Conservation (phyloP, 106 monocot species). For the Narthecium ossifragum region DNA sequence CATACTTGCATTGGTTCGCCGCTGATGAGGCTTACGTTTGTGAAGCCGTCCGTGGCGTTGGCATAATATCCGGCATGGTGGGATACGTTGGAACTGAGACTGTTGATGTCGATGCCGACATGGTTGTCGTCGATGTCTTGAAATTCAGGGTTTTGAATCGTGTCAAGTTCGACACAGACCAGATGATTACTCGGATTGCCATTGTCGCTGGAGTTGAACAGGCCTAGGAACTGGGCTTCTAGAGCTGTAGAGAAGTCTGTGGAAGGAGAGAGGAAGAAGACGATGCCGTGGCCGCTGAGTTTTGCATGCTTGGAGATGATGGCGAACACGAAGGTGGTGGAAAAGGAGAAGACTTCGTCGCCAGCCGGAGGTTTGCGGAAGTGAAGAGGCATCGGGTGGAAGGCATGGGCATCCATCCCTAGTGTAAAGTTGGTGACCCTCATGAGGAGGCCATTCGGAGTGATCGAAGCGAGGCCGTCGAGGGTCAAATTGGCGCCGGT, state of each 20-base stretch:
- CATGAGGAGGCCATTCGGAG: too few relatives aligned
- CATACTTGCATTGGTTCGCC: conserved; percentile 20
- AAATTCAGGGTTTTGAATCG: background rate
- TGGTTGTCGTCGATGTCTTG: background rate
- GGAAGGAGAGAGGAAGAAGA: conserved; percentile 6
- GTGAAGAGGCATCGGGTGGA: background rate
- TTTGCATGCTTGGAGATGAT: background rate
- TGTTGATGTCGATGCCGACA: background rate
- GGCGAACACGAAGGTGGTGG: background rate
- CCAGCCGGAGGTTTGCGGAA: background rate
- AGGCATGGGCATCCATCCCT: too few relatives aligned
- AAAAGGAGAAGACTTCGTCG: conserved; percentile 4
- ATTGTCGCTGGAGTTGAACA: conserved; percentile 3
- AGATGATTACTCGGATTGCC: background rate
- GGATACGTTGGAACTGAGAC: background rate
- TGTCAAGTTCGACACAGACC: conserved; percentile 1
- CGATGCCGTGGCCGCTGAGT: background rate
- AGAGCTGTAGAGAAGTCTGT: background rate
- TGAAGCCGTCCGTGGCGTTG: background rate
- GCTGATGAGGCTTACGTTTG: conserved; percentile 2
- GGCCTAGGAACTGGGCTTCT: background rate
- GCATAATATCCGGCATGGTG: background rate
- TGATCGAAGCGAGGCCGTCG: too few relatives aligned
- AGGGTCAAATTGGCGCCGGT: too few relatives aligned
- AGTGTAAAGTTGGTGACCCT: too few relatives aligned